Conservation (phyloP, 2,329 filamentous ascomycete genomes). For the Lachnellula arida region DNA sequence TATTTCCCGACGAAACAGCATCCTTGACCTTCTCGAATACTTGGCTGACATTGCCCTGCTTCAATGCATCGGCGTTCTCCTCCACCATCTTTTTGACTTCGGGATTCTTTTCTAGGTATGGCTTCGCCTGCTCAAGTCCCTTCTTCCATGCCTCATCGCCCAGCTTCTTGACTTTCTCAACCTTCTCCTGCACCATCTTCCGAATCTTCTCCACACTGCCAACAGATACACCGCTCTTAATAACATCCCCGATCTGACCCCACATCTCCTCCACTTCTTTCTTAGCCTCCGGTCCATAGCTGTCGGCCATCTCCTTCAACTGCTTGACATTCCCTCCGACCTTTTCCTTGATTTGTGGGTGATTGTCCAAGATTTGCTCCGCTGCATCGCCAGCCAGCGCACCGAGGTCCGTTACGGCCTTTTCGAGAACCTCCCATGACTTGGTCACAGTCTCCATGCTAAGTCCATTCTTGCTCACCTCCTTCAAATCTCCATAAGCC, state of each 20-base stretch:
- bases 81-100: slow-evolving; percentile 68
- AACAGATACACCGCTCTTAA: slow-evolving; percentile 55
- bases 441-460: slow-evolving; percentile 58
- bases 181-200: slow-evolving; percentile 66
- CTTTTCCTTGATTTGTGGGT: slow-evolving; percentile 68
- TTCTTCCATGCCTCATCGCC: slow-evolving; percentile 70
- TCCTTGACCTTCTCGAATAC: slow-evolving; percentile 59
- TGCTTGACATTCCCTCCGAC: slow-evolving; percentile 63
- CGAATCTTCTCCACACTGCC: slow-evolving; percentile 48
- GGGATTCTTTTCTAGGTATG: slow-evolving; percentile 71
- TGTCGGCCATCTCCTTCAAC: slow-evolving; percentile 63
- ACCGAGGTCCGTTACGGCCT: slow-evolving; percentile 55
- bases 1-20: slow-evolving; percentile 57
- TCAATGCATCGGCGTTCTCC: slow-evolving; percentile 63
- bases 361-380: slow-evolving; percentile 64
- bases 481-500: slow-evolving; percentile 62
- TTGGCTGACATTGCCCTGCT: slow-evolving; percentile 60
- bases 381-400: slow-evolving; percentile 59
- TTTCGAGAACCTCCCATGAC: slow-evolving; percentile 58
- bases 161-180: slow-evolving; percentile 59
- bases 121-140: slow-evolving; percentile 65
- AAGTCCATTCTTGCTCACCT: slow-evolving; percentile 54
- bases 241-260: slow-evolving; percentile 58
- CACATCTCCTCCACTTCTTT: slow-evolving; percentile 71
- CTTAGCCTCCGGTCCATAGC: slow-evolving; percentile 71